Base-by-base conservation (phyloP, 768 basidiomycete species). In the Omphalotus guepiniiformis region DNA sequence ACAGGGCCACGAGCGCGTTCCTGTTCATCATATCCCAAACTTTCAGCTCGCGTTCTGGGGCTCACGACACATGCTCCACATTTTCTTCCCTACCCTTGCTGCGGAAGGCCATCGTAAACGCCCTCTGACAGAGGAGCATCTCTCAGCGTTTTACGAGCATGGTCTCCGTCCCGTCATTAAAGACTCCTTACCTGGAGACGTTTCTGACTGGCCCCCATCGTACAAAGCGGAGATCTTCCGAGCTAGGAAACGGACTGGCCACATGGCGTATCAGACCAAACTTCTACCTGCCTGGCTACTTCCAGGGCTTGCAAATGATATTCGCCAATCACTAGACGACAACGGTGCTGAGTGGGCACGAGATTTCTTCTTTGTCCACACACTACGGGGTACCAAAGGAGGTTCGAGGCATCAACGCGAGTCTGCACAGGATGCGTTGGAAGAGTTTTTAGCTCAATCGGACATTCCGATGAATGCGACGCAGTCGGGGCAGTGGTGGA, bases 21-120 rank as follows among this genome's bases (percentile, higher is more conserved):
- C 55, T 0, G 39, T 60, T 1, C 62, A 68, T 38, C 46, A 53
- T 2, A 57, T 68, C 2, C 64, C 63, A 1, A 67, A 67, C 48
- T 42, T 65, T 6, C 45, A 56, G 39, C 37, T 64, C 16, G 63
- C 53, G 1, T 54, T 46, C 9, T 66, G 57, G 46, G 55, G 42
- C 0, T 16, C 27, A 4, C 55, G 53, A 15, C 52, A 51, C 25
- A 27, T 53, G 16, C 30, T 67, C 2, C 53, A 59, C 19, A 48
- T 61, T 11, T 53, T 67, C 11, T 61, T 68, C 36, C 65, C 64
- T 0, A 30, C 9, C 0, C 57, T 67, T 4, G 61, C 54, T 35
- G 16, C 34, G 11, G 29, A 48, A 1, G 19, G 28, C 13, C n/a
- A 6, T 13, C 5, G 25, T 15, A 23, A 28, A 3, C 23, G 51